These are phyloP conservation scores for Stipa capillata DNA, from an alignment of 176 grass and related monocot genomes.

Conservation along the genomic window DNA sequence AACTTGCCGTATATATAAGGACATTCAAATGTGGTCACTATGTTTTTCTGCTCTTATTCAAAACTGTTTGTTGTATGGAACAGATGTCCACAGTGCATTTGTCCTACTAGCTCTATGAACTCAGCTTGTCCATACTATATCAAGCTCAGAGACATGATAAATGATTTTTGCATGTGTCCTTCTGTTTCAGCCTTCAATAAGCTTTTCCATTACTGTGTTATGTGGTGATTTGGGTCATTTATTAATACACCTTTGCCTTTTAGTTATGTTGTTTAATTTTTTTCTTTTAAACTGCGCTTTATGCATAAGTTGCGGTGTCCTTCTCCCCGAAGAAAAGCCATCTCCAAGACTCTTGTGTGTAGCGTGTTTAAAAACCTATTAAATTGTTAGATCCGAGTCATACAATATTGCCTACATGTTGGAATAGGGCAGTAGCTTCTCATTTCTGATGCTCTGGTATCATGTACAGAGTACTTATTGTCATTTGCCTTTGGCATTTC, in stretches of 20 bases:
- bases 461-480: background rate
- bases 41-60: background rate
- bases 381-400: background rate
- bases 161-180: background rate
- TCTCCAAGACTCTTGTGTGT: background rate
- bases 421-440: background rate
- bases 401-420: background rate
- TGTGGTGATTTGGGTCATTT: background rate
- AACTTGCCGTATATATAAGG: background rate
- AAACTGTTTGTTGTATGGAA: background rate
- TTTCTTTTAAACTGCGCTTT: background rate
- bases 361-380: background rate
- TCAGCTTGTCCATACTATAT: background rate
- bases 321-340: background rate
- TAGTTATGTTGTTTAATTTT: background rate
- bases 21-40: background rate
- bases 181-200: background rate
- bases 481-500: background rate
- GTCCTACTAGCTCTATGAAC: background rate
- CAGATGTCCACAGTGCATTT: background rate
- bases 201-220: background rate
- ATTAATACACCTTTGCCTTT: background rate
- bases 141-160: background rate
- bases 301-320: background rate
- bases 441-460: constrained; percentile 2